These are phyloP conservation scores for Solanum chacoense DNA, from an alignment of 305 asterid genomes.

Conservation along the genomic window DNA sequence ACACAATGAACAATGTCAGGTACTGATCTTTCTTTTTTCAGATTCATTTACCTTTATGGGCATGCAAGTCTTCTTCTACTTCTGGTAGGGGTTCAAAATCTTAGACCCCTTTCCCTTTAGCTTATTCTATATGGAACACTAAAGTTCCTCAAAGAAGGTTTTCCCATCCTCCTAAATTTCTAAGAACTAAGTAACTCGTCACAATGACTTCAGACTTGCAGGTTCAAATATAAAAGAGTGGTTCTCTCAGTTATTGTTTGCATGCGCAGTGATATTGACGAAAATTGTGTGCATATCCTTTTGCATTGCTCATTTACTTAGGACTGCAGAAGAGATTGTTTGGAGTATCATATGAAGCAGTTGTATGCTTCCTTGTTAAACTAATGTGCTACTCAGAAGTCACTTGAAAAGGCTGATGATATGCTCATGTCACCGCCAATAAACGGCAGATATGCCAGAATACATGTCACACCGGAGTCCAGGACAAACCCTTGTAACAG, in stretches of 20 bases:
- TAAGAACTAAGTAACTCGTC: neutral
- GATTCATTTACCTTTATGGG: neutral
- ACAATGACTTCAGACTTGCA: neutral
- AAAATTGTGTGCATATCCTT: neutral
- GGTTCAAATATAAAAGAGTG: neutral
- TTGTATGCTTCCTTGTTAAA: neutral
- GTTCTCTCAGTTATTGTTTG: neutral
- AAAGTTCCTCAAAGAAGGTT: neutral
- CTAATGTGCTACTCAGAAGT: neutral
- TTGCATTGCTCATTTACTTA: neutral
- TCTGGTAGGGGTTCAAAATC: neutral
- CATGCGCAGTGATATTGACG: neutral
- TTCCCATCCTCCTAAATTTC: neutral
- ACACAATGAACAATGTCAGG: neutral
- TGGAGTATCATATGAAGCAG: neutral
- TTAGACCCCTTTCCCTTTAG: neutral
- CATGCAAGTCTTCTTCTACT: neutral
- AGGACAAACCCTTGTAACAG: neutral
- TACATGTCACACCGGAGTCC: neutral
- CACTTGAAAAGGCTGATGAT: neutral
- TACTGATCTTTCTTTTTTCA: neutral
- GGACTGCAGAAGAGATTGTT: neutral
- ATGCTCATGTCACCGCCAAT: neutral
- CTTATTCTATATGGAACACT: neutral
- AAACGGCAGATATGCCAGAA: neutral